Evolutionary conservation across 495 filamentous ascomycete genomes (phyloP).

Genomic region (Aspergillus olivimuriae): DNA sequence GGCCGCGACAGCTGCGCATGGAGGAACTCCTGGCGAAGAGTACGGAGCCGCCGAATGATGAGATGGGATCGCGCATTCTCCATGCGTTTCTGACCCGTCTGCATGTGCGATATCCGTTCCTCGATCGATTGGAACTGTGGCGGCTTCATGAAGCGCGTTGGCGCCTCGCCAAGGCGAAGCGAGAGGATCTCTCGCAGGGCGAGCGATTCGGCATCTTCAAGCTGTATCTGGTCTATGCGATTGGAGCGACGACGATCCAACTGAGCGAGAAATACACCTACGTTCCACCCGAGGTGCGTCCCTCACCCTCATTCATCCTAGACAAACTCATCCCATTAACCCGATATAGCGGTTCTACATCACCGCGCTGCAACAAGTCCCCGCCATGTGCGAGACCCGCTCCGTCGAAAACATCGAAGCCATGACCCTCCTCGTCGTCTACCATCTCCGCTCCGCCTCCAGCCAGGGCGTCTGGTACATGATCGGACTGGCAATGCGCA

Average conservation of each 20-base stretch:
- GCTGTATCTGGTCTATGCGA: conserved; percentile 47
- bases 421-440: conserved; percentile 49
- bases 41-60: conserved; percentile 43
- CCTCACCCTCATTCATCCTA: background rate
- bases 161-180: conserved; percentile 33
- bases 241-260: conserved; percentile 44
- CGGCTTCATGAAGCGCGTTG: conserved; percentile 39
- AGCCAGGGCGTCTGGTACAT: conserved; percentile 53
- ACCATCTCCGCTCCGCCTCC: conserved; percentile 44
- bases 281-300: conserved; percentile 35
- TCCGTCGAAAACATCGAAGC: conserved; percentile 50
- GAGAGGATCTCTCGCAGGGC: conserved; percentile 29
- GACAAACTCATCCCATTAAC: background rate
- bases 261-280: conserved; percentile 42
- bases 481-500: conserved; percentile 50
- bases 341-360: conserved; percentile 38
- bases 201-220: conserved; percentile 47
- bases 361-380: conserved; percentile 43
- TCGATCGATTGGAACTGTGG: conserved; percentile 41
- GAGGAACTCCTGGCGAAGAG: conserved; percentile 36
- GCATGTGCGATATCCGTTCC: conserved; percentile 45
- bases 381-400: conserved; percentile 43
- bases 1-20: conserved; percentile 23
- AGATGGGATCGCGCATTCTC: conserved; percentile 39
- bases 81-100: conserved; percentile 41